Evolutionary conservation across 768 basidiomycete genomes (phyloP), one percentile per base, ranked within the genome.

Genomic region (Leccinellum luteum): DNA sequence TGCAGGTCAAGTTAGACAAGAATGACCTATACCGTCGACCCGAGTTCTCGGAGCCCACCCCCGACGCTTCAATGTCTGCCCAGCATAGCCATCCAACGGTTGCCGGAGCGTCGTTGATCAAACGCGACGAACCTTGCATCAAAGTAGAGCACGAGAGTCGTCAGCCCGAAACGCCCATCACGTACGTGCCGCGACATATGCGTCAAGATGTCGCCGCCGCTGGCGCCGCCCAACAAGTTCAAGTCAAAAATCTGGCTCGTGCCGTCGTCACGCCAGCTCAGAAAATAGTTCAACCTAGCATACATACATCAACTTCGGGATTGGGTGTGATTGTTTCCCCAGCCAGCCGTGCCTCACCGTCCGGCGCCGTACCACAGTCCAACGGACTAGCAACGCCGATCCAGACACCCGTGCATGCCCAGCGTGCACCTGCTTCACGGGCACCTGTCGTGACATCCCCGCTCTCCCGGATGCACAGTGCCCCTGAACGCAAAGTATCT

Each of bases 21-120:
- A 76, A 69, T n/a, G 79, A 84, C 19, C 74, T 93, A 1, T 81
- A 92, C 66, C 84, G 89, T 41, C 78, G 86, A 14, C 85, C 87
- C 6, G 88, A 90, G 60, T 87, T 85, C 57, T 79, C 82, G 45
- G 83, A 82, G n/a, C 64, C 63, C 25, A 77, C 75, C 51, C 69
- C 78, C 5, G 66, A 70, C 1, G 14, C 52, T 1, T 57, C 60
- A 12, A 44, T 27, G 15, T 47, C 50, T 13, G 50, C 35, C 19
- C 43, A 45, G 6, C 52, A 41, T 27, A 32, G 45, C 5, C 48
- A 38, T 1, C 21, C 34, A n/a, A 15, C 38, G 7, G 34, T 6
- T 5, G 15, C 56, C 17, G 45, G 31, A 28, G 1, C 32, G 21
- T 7, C 52, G 17, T 49, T 51, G 14, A 21, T 19, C 3, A 21